Percentiles rank a stretch among this genome's conserved stretches.
Evolutionary conservation across 352 stramenopile species (phyloP).

Genomic region (Globisporangium splendens): DNA sequence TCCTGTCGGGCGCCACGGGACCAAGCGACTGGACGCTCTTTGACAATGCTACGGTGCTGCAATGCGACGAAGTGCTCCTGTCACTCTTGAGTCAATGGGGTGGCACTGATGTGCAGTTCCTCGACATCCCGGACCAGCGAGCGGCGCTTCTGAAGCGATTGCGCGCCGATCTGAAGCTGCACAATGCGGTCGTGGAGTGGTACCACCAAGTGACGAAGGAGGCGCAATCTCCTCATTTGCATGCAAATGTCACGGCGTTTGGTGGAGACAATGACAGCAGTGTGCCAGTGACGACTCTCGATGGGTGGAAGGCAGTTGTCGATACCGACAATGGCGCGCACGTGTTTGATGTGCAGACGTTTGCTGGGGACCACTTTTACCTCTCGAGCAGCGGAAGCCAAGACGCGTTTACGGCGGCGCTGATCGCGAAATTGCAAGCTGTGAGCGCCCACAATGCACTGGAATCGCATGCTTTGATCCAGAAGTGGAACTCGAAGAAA

Average conservation of each 20-base stretch:
- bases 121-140: slow-evolving; percentile 40
- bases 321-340: slow-evolving; percentile 7
- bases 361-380: slow-evolving; percentile 64
- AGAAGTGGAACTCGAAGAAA: slow-evolving; percentile 44
- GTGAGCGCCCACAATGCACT: slow-evolving; percentile 30
- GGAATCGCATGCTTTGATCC: slow-evolving; percentile 45
- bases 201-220: slow-evolving; percentile 16
- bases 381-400: slow-evolving; percentile 32
- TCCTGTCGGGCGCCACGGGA: slow-evolving; percentile 45
- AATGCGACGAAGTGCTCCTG: slow-evolving; percentile 35
- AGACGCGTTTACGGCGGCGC: slow-evolving; percentile 26
- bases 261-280: slow-evolving; percentile 41
- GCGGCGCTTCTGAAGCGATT: slow-evolving; percentile 30
- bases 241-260: slow-evolving; percentile 41
- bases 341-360: slow-evolving; percentile 36
- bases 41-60: slow-evolving; percentile 23
- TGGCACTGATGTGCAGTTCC: slow-evolving; percentile 51
- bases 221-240: slow-evolving; percentile 1
- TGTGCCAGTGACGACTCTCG: slow-evolving; percentile 30
- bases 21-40: slow-evolving; percentile 31
- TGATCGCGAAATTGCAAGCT: slow-evolving; percentile 35
- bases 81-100: slow-evolving; percentile 50
- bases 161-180: slow-evolving; percentile 43
- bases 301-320: slow-evolving; percentile 30
- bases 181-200: slow-evolving; percentile 48